Evolutionary conservation across 805 yeast genomes (phyloP).

Genomic region (Candida krabiensis): DNA sequence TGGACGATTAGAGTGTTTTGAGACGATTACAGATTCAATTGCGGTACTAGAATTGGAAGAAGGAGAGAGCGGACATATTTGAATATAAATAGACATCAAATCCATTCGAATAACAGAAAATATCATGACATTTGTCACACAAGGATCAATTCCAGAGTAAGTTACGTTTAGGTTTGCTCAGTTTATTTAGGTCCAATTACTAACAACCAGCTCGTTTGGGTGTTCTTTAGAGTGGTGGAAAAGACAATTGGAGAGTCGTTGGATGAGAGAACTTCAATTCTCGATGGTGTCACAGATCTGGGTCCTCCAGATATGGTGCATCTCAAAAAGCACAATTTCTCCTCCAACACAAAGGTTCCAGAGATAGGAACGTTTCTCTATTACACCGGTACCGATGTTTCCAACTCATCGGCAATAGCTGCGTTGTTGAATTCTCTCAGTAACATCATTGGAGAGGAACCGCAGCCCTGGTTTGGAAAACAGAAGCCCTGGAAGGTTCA

Average conservation of each 20-base stretch:
- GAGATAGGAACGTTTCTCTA: constrained; percentile 72
- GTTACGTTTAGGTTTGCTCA: no score
- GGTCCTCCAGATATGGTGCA: constrained; percentile 73
- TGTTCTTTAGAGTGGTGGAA: constrained; percentile 56
- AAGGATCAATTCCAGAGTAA: constrained; percentile 65
- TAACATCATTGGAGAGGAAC: constrained; percentile 56
- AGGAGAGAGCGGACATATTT: no score
- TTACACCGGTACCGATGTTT: constrained; percentile 73
- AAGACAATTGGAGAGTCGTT: constrained; percentile 48
- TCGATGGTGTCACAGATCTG: constrained; percentile 59
- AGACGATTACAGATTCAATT: no score
- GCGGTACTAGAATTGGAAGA: no score
- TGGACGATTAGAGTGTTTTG: no score
- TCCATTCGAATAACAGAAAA: no score
- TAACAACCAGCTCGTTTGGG: no score
- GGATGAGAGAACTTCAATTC: constrained; percentile 61
- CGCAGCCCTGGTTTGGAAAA: constrained; percentile 82
- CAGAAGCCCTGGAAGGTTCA: constrained; percentile 67
- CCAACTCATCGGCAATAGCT: constrained; percentile 75
- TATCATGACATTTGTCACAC: constrained; percentile 43
- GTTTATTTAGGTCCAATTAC: no score
- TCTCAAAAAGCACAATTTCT: constrained; percentile 39
- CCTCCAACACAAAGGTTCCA: constrained; percentile 36
- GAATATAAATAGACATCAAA: no score
- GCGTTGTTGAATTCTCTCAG: constrained; percentile 70